These are phyloP conservation scores for Fusarium xylarioides DNA, from an alignment of 2,329 filamentous ascomycete genomes.

Conservation along the genomic window DNA sequence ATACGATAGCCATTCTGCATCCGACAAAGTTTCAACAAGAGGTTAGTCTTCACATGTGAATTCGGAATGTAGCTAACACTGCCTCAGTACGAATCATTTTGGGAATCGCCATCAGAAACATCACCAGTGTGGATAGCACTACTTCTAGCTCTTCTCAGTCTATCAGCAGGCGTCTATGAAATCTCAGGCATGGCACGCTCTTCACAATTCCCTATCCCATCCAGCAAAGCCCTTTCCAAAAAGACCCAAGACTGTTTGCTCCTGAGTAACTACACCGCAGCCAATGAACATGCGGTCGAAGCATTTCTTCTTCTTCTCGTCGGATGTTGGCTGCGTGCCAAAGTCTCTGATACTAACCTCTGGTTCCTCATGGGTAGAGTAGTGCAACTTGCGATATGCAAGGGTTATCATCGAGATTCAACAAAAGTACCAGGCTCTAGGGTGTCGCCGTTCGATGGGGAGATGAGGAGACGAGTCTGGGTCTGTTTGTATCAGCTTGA, in stretches of 20 bases:
- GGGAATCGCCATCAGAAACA: slow-evolving; percentile 41
- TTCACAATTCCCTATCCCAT: slow-evolving; percentile 32
- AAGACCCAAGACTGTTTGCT: slow-evolving; percentile 54
- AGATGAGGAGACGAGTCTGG: slow-evolving; percentile 60
- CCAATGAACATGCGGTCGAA: slow-evolving; percentile 54
- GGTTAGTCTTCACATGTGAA: background rate
- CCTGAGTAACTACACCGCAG: slow-evolving; percentile 54
- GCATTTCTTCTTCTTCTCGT: slow-evolving; percentile 54
- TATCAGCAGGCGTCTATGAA: slow-evolving; percentile 47
- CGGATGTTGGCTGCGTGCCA: slow-evolving; percentile 44
- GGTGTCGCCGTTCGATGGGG: slow-evolving; percentile 55
- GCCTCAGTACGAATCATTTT: slow-evolving; percentile 54
- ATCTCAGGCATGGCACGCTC: slow-evolving; percentile 28
- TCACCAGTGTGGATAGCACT: slow-evolving; percentile 57
- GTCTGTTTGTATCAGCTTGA: slow-evolving; percentile 56
- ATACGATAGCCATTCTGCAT: slow-evolving; percentile 37
- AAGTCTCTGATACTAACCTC: slow-evolving; percentile 48
- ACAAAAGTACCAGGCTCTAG: slow-evolving; percentile 44
- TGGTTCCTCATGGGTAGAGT: slow-evolving; percentile 57
- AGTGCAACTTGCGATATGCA: slow-evolving; percentile 56
- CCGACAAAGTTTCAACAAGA: slow-evolving; percentile 43
- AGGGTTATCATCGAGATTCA: slow-evolving; percentile 60
- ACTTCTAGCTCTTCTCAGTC: slow-evolving; percentile 54
- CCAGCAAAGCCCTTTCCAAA: slow-evolving; percentile 30
- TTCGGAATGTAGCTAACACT: background rate